Conservation (phyloP, 495 filamentous ascomycete genomes). For the Talaromyces ruber region DNA sequence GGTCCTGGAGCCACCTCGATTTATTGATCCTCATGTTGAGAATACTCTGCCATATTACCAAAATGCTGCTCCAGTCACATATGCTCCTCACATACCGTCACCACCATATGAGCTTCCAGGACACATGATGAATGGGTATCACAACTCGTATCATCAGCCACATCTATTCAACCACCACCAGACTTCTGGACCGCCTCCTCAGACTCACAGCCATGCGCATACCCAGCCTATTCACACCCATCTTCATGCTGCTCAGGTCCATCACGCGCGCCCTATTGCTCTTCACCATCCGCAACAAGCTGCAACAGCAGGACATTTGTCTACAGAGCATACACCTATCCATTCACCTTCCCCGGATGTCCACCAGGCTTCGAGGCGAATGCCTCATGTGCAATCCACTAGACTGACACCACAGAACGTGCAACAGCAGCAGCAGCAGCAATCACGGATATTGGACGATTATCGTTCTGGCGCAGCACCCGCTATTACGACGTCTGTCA, state of each 20-base stretch:
- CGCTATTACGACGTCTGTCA: not conserved
- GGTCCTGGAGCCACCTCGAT: conserved; percentile 27
- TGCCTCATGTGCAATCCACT: not conserved
- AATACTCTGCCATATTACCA: conserved; percentile 32
- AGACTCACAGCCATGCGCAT: conserved; percentile 5
- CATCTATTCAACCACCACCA: conserved; percentile 18
- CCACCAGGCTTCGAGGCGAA: not conserved
- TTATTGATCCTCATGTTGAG: conserved; percentile 25
- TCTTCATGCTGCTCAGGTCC: not conserved
- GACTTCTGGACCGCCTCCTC: conserved; percentile 14
- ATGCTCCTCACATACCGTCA: conserved; percentile 26
- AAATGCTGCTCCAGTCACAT: conserved; percentile 23
- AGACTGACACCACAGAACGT: conserved; percentile 15
- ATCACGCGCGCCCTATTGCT: not conserved
- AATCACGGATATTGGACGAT: not conserved
- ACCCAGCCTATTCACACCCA: conserved; percentile 14
- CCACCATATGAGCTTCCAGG: conserved; percentile 24
- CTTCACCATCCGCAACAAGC: not conserved
- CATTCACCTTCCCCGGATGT: conserved; percentile 1
- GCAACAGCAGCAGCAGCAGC: conserved; percentile 18
- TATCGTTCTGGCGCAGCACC: not conserved
- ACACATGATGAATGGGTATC: conserved; percentile 22
- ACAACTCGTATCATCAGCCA: conserved; percentile 15
- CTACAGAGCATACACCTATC: not conserved
- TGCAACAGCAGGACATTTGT: not conserved